phyloP scores from a whole-genome alignment of 192 early-diverging fungal genomes.

The Backusella tuberculispora region DNA sequence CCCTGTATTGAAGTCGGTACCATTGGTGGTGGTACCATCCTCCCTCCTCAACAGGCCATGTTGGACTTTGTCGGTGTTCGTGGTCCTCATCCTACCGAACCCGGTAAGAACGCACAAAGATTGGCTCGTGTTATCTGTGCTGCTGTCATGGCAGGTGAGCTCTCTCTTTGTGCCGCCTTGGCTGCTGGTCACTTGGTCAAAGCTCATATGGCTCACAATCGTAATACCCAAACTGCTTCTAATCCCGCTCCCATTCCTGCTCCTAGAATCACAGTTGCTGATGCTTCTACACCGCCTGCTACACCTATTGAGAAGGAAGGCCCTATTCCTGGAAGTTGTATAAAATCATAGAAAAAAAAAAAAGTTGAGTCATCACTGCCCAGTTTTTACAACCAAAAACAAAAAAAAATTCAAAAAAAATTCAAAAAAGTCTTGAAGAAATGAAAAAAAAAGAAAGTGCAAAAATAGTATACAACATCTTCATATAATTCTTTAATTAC shows the following conservation, averaged over 20 bases:
- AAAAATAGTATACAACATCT: too few relatives aligned
- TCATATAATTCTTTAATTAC: too few relatives aligned
- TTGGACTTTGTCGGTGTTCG: constrained; percentile 88
- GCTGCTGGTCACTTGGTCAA: constrained; percentile 90
- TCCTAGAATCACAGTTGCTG: neutral
- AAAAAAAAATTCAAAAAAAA: neutral
- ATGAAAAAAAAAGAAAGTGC: too few relatives aligned
- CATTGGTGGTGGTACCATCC: constrained; percentile 85
- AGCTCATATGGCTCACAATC: constrained; percentile 87
- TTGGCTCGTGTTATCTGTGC: constrained; percentile 88
- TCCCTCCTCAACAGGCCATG: constrained; percentile 85
- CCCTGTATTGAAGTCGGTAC: constrained; percentile 95
- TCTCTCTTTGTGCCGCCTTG: constrained; percentile 83
- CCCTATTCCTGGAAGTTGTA: constrained; percentile 41
- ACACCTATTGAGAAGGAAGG: constrained; percentile 11
- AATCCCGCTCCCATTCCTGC: constrained; percentile 25
- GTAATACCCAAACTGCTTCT: constrained; percentile 51
- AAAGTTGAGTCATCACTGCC: neutral
- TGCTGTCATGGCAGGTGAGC: constrained; percentile 91
- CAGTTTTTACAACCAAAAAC: neutral
- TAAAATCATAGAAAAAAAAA: constrained; percentile 42
- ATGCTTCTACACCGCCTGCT: constrained; percentile 28
- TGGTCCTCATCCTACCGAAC: constrained; percentile 74
- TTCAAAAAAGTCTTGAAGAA: too few relatives aligned
- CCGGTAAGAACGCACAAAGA: constrained; percentile 85